phyloP scores from a whole-genome alignment of 352 stramenopile genomes.

The Pythium scleroteichum region DNA sequence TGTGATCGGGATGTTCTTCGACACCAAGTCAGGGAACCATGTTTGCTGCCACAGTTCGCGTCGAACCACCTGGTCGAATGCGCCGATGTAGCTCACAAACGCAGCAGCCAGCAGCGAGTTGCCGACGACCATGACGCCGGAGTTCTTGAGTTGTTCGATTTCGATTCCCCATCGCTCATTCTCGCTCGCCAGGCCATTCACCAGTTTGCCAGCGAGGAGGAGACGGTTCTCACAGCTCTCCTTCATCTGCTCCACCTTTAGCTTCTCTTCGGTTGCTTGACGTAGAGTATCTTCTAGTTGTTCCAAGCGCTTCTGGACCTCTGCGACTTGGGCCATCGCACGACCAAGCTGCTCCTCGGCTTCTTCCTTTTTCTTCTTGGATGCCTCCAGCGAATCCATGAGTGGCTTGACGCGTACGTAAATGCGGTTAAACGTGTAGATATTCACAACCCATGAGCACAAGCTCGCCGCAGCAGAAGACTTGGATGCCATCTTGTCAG shows the following conservation, averaged over 20 bases:
- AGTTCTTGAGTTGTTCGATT: constrained; percentile 95
- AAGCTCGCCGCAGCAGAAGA: constrained; percentile 96
- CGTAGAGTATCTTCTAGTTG: constrained; percentile 93
- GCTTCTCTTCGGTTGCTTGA: constrained; percentile 94
- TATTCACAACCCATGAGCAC: constrained; percentile 98
- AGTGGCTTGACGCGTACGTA: constrained; percentile 99
- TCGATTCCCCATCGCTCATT: constrained; percentile 97
- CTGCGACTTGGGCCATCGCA: constrained; percentile 92
- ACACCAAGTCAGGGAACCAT: constrained; percentile 89
- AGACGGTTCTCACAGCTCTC: constrained; percentile 92
- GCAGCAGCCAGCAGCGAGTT: constrained; percentile 96
- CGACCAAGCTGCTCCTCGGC: constrained; percentile 91
- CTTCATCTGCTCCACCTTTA: constrained; percentile 96
- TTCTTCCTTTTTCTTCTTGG: constrained; percentile 92
- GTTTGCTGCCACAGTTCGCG: constrained; percentile 79
- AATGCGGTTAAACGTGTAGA: constrained; percentile 98
- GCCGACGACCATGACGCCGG: constrained; percentile 93
- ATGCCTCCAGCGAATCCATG: constrained; percentile 96
- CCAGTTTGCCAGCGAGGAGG: constrained; percentile 93
- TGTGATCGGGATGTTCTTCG: constrained; percentile 93
- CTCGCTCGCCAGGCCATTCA: constrained; percentile 95
- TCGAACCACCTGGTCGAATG: constrained; percentile 94
- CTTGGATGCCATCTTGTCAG: constrained; percentile 97
- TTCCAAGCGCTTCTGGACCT: constrained; percentile 92
- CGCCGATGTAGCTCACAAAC: constrained; percentile 98